Evolutionary conservation across 2,329 filamentous ascomycete genomes (phyloP).

Genomic region (Alternaria brassicicola): DNA sequence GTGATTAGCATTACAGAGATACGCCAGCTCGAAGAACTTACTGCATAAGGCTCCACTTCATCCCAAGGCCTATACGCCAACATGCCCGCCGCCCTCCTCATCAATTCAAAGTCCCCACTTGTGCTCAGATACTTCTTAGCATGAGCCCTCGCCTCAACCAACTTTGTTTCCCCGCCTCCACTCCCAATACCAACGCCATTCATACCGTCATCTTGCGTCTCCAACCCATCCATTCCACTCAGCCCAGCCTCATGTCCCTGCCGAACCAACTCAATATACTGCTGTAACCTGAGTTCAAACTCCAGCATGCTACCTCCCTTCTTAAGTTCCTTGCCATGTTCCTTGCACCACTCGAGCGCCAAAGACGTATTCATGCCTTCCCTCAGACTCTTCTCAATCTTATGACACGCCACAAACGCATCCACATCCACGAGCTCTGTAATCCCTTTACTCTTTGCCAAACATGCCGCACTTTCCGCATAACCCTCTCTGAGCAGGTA

Average conservation of each 20-base stretch:
- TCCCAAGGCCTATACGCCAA: slow-evolving; percentile 74
- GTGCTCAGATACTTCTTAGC: slow-evolving; percentile 80
- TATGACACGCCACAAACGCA: slow-evolving; percentile 82
- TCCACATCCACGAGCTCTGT: slow-evolving; percentile 84
- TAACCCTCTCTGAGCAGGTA: slow-evolving; percentile 88
- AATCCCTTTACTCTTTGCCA: slow-evolving; percentile 78
- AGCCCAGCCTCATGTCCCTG: slow-evolving; percentile 52
- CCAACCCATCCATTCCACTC: slow-evolving; percentile 30
- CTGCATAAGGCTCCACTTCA: slow-evolving; percentile 64
- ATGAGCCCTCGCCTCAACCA: slow-evolving; percentile 78
- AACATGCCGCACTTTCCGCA: slow-evolving; percentile 72
- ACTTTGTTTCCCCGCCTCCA: slow-evolving; percentile 56
- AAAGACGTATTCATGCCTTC: slow-evolving; percentile 72
- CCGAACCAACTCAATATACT: slow-evolving; percentile 90
- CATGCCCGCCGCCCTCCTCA: slow-evolving; percentile 77
- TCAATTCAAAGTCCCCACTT: slow-evolving; percentile 70
- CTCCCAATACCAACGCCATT: slow-evolving; percentile 68
- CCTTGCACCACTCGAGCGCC: slow-evolving; percentile 86
- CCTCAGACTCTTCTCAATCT: slow-evolving; percentile 74
- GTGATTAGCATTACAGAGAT: slow-evolving; percentile 18
- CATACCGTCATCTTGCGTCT: slow-evolving; percentile 48
- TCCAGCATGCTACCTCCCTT: slow-evolving; percentile 89
- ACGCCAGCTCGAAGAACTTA: slow-evolving; percentile 41
- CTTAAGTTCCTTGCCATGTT: slow-evolving; percentile 90
- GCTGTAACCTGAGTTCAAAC: slow-evolving; percentile 90